Evolutionary conservation across 2,329 filamentous ascomycete species (phyloP).

Genomic region (Rutstroemia sydowiana): DNA sequence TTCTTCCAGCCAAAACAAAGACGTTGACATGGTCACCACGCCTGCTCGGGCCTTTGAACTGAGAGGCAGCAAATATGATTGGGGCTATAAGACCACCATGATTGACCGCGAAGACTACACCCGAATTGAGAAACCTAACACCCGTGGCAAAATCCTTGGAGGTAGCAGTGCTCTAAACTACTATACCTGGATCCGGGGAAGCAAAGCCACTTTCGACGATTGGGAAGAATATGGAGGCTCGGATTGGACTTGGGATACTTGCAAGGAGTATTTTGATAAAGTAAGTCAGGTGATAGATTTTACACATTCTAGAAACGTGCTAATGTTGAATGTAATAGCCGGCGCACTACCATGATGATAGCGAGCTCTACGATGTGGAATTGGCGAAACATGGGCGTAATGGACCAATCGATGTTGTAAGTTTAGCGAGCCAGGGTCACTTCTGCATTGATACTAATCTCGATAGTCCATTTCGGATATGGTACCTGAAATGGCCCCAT

Average conservation of each 20-base stretch:
- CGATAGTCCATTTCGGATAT: slow-evolving; percentile 41
- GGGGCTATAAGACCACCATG: slow-evolving; percentile 55
- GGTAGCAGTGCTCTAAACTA: slow-evolving; percentile 55
- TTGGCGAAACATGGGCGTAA: slow-evolving; percentile 43
- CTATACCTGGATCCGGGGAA: slow-evolving; percentile 56
- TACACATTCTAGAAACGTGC: not conserved
- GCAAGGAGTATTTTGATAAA: slow-evolving; percentile 46
- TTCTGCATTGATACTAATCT: not conserved
- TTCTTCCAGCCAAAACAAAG: slow-evolving; percentile 35
- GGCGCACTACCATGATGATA: slow-evolving; percentile 51
- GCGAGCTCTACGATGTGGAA: slow-evolving; percentile 36
- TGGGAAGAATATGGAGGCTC: slow-evolving; percentile 39
- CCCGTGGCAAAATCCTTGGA: slow-evolving; percentile 33
- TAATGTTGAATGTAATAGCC: slow-evolving; percentile 18
- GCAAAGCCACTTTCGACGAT: slow-evolving; percentile 46
- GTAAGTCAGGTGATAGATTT: not conserved
- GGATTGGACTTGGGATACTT: slow-evolving; percentile 49
- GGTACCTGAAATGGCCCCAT: slow-evolving; percentile 42
- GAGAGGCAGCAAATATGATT: slow-evolving; percentile 49
- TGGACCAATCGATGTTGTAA: slow-evolving; percentile 44
- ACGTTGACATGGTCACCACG: slow-evolving; percentile 45
- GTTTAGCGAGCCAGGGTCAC: not conserved
- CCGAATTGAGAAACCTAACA: slow-evolving; percentile 56
- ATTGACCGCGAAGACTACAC: slow-evolving; percentile 52
- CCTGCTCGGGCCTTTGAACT: slow-evolving; percentile 46